phyloP scores from a whole-genome alignment of 2,329 filamentous ascomycete species.

The Diaporthe citri region DNA sequence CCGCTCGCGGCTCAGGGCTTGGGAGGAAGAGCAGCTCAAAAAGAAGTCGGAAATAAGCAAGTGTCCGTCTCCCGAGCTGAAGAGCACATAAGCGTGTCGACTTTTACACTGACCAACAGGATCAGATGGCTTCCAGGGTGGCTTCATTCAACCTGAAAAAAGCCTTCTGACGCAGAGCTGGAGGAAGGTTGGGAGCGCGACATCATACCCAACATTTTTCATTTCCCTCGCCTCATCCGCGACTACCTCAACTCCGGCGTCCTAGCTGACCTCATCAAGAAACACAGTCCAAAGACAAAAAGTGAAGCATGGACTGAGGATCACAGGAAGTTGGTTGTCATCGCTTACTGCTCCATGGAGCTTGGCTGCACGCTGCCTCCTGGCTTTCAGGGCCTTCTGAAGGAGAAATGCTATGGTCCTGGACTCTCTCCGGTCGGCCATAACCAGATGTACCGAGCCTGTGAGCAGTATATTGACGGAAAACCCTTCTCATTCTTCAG shows the following conservation, averaged over 20 bases:
- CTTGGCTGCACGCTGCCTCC: neutral
- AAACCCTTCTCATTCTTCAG: neutral
- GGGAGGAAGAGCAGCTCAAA: neutral
- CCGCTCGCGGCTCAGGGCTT: neutral
- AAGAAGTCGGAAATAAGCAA: neutral
- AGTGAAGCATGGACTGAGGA: neutral
- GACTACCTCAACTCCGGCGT: neutral
- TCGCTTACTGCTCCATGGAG: neutral
- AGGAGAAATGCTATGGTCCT: neutral
- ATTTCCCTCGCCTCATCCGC: neutral
- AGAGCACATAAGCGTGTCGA: neutral
- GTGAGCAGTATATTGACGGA: neutral
- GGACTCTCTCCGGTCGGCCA: too few relatives aligned
- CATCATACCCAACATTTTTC: rapidly evolving
- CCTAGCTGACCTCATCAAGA: neutral
- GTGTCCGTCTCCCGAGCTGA: neutral
- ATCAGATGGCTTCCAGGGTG: neutral
- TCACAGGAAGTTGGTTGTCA: neutral
- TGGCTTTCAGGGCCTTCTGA: neutral
- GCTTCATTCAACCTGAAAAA: neutral
- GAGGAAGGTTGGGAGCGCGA: neutral
- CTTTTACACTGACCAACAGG: neutral
- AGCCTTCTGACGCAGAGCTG: neutral
- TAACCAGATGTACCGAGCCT: neutral
- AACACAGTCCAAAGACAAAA: neutral